phyloP scores from a whole-genome alignment of 2,329 filamentous ascomycete species.

The Arthrinium puccinioides region DNA sequence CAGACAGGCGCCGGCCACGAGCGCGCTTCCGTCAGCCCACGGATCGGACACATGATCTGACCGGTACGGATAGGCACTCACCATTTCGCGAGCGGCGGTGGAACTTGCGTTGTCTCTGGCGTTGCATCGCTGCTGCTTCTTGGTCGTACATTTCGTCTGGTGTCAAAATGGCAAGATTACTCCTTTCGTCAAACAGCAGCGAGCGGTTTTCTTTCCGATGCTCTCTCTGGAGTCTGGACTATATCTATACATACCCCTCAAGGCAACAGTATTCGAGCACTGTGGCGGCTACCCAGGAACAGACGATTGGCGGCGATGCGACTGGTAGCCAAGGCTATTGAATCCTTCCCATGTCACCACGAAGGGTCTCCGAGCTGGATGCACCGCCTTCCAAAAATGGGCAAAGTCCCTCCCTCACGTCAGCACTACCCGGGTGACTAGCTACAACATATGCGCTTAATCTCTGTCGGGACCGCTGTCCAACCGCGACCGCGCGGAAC shows the following conservation, averaged over 20 bases:
- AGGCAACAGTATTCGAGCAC: constrained; percentile 1
- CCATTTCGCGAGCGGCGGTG: constrained; percentile 24
- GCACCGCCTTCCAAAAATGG: too few relatives aligned
- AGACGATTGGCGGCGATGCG: neutral
- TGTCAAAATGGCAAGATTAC: constrained; percentile 4
- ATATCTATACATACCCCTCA: constrained; percentile 1
- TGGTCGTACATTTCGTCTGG: constrained; percentile 7
- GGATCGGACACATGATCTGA: neutral
- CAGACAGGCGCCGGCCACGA: neutral
- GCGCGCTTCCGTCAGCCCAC: constrained; percentile 2
- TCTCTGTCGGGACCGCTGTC: too few relatives aligned
- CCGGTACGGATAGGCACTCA: constrained; percentile 7
- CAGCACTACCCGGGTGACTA: too few relatives aligned
- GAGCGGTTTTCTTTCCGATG: too few relatives aligned
- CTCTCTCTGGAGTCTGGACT: neutral
- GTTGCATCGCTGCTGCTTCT: constrained; percentile 14
- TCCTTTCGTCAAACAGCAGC: too few relatives aligned
- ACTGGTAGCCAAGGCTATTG: neutral
- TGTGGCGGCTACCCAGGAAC: neutral
- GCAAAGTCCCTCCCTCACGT: too few relatives aligned
- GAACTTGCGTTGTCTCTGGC: constrained; percentile 24
- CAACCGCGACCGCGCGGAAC: too few relatives aligned
- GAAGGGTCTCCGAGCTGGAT: neutral
- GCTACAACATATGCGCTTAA: too few relatives aligned
- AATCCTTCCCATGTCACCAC: neutral